These are phyloP conservation scores for Neostapfia colusana DNA, from an alignment of 176 grass and related monocot genomes.

Conservation along the genomic window DNA sequence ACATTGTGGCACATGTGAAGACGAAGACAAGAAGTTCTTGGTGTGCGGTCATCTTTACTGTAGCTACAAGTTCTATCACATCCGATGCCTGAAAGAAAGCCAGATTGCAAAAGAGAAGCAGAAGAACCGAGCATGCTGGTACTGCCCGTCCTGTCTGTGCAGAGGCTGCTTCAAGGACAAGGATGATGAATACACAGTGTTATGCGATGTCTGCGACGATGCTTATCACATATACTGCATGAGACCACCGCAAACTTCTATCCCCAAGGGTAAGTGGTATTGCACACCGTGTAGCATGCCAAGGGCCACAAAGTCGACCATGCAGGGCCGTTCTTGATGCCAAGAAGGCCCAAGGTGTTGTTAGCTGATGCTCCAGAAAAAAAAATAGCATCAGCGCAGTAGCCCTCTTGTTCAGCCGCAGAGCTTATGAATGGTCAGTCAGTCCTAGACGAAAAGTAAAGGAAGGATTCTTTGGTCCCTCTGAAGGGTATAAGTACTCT, in stretches of 20 bases:
- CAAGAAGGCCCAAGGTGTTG: not conserved
- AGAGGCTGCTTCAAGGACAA: conserved; percentile 68
- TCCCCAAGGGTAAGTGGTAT: conserved; percentile 80
- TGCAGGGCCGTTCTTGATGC: conserved; percentile 30
- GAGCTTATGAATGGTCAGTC: conserved; percentile 14
- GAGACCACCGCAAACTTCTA: conserved; percentile 47
- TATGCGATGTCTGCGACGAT: conserved; percentile 90
- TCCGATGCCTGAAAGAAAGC: conserved; percentile 75
- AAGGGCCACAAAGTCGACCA: conserved; percentile 50
- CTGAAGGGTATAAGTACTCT: conserved; percentile 31
- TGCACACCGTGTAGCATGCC: conserved; percentile 57
- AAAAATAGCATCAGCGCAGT: not conserved
- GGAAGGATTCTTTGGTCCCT: conserved; percentile 35
- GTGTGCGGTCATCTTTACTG: conserved; percentile 75
- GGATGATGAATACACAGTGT: conserved; percentile 68
- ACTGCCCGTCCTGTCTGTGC: conserved; percentile 94
- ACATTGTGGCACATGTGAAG: conserved; percentile 74
- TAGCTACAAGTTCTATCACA: conserved; percentile 80
- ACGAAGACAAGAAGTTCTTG: conserved; percentile 79
- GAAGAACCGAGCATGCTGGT: conserved; percentile 70
- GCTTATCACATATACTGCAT: conserved; percentile 89
- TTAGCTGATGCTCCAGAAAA: not conserved
- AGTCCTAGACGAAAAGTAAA: conserved; percentile 4
- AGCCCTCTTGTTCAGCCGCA: conserved; percentile 5
- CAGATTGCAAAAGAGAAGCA: conserved; percentile 74